phyloP scores from a whole-genome alignment of 2,329 filamentous ascomycete genomes.

The Colletotrichum ledebouriae region DNA sequence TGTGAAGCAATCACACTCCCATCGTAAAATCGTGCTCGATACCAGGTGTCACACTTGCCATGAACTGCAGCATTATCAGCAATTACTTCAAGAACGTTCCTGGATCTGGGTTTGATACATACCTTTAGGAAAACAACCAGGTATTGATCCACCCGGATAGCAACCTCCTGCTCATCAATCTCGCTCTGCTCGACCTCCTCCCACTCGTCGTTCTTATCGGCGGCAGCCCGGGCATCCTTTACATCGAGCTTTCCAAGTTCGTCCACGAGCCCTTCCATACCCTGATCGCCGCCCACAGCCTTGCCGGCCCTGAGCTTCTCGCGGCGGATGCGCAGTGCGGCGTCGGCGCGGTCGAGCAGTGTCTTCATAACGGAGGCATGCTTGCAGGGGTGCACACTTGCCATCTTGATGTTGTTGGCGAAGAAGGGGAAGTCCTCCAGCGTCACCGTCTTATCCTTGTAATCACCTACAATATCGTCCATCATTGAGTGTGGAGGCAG shows the following conservation, averaged over 20 bases:
- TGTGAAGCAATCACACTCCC: slow-evolving; percentile 74
- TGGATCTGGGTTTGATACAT: slow-evolving; percentile 47
- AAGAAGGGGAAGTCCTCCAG: slow-evolving; percentile 98
- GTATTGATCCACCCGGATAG: slow-evolving; percentile 90
- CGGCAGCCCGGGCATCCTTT: slow-evolving; percentile 64
- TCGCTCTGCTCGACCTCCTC: slow-evolving; percentile 73
- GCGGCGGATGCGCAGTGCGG: slow-evolving; percentile 87
- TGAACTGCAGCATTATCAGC: slow-evolving; percentile 66
- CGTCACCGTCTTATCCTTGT: slow-evolving; percentile 98
- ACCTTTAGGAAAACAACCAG: slow-evolving; percentile 90
- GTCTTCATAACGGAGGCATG: slow-evolving; percentile 99
- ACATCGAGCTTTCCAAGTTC: slow-evolving; percentile 78
- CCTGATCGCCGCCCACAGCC: slow-evolving; percentile 63
- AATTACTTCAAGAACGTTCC: neutral
- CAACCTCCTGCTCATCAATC: slow-evolving; percentile 78
- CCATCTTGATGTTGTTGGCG: slow-evolving; percentile 92
- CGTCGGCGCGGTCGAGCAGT: slow-evolving; percentile 93
- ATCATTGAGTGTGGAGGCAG: slow-evolving; percentile 90
- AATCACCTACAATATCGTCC: slow-evolving; percentile 96
- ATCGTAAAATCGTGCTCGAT: slow-evolving; percentile 99
- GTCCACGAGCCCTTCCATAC: slow-evolving; percentile 89
- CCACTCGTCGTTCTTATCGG: slow-evolving; percentile 69
- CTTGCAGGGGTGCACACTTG: slow-evolving; percentile 95
- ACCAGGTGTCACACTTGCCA: slow-evolving; percentile 91
- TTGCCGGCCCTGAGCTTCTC: slow-evolving; percentile 80